Evolutionary conservation across 352 stramenopile species (phyloP).

Genomic region (Pythium grandisporangium): DNA sequence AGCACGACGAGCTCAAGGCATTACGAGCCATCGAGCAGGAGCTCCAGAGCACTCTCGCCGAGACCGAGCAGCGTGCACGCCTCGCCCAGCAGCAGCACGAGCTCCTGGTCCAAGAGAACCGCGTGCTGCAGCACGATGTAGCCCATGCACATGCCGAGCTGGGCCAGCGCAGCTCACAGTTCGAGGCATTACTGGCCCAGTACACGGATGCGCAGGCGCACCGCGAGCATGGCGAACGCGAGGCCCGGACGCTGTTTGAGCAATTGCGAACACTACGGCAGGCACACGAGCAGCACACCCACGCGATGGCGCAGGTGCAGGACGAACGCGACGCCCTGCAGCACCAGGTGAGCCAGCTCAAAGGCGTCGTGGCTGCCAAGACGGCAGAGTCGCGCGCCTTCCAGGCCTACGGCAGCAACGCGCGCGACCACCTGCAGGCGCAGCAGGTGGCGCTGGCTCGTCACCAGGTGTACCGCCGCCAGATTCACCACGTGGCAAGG

Average conservation of each 20-base stretch:
- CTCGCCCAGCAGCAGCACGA: slow-evolving; percentile 37
- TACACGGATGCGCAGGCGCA: slow-evolving; percentile 60
- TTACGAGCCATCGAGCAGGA: slow-evolving; percentile 30
- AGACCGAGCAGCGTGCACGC: slow-evolving; percentile 33
- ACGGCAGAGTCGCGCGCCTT: slow-evolving; percentile 60
- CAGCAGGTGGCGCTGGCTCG: slow-evolving; percentile 47
- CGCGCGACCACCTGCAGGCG: slow-evolving; percentile 45
- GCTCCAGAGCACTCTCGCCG: slow-evolving; percentile 20
- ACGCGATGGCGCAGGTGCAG: slow-evolving; percentile 27
- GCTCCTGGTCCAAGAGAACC: slow-evolving; percentile 39
- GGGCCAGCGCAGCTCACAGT: slow-evolving; percentile 40
- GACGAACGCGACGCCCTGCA: slow-evolving; percentile 62
- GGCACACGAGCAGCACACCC: slow-evolving; percentile 21
- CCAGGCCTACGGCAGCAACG: slow-evolving; percentile 54
- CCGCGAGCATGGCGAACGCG: slow-evolving; percentile 40
- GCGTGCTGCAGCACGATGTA: slow-evolving; percentile 42
- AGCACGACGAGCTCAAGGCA: slow-evolving; percentile 56
- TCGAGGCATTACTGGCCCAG: slow-evolving; percentile 64
- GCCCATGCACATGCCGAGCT: slow-evolving; percentile 41
- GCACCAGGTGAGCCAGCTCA: slow-evolving; percentile 60
- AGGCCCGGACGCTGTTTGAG: slow-evolving; percentile 37
- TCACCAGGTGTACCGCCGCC: slow-evolving; percentile 37
- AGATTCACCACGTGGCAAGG: slow-evolving; percentile 32
- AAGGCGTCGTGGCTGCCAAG: slow-evolving; percentile 63
- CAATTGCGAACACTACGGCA: slow-evolving; percentile 40